Conservation (phyloP, 352 stramenopile genomes). For the Peronospora destructor region DNA sequence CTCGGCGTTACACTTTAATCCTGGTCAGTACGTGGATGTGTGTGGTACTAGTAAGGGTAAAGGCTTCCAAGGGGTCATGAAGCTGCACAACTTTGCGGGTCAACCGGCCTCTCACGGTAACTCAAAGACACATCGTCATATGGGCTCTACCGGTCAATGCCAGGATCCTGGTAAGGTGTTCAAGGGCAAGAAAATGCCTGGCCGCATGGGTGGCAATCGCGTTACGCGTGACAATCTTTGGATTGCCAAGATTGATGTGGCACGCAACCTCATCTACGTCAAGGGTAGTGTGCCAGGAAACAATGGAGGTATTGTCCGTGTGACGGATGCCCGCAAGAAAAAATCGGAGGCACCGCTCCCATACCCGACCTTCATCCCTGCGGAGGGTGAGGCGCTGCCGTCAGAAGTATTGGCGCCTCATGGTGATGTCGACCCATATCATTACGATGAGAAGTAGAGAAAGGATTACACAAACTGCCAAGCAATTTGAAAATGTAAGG, state of each 20-base stretch:
- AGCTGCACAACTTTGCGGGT: conserved; percentile 95
- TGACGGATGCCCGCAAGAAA: conserved; percentile 87
- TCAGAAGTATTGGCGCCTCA: conserved; percentile 72
- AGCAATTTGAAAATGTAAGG: conserved; percentile 1
- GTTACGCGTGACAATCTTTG: conserved; percentile 96
- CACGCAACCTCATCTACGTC: conserved; percentile 91
- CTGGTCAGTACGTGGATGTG: conserved; percentile 97
- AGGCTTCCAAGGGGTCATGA: conserved; percentile 95
- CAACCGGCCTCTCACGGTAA: conserved; percentile 97
- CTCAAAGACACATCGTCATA: conserved; percentile 93
- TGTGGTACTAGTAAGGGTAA: conserved; percentile 90
- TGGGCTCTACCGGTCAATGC: conserved; percentile 96
- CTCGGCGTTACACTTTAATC: conserved; percentile 95
- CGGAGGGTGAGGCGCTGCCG: conserved; percentile 42
- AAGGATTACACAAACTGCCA: conserved; percentile 7
- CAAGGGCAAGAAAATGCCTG: conserved; percentile 99
- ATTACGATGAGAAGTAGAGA: conserved; percentile 78
- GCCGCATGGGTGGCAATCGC: conserved; percentile 91
- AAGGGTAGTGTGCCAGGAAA: conserved; percentile 89
- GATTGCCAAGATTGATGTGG: conserved; percentile 88
- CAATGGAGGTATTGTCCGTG: conserved; percentile 79
- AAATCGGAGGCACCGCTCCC: conserved; percentile 47
- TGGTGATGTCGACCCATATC: conserved; percentile 69
- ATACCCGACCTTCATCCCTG: conserved; percentile 73
- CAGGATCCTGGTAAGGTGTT: conserved; percentile 98